phyloP scores from a whole-genome alignment of 306 rosid species.

The Rubus parviflorus region DNA sequence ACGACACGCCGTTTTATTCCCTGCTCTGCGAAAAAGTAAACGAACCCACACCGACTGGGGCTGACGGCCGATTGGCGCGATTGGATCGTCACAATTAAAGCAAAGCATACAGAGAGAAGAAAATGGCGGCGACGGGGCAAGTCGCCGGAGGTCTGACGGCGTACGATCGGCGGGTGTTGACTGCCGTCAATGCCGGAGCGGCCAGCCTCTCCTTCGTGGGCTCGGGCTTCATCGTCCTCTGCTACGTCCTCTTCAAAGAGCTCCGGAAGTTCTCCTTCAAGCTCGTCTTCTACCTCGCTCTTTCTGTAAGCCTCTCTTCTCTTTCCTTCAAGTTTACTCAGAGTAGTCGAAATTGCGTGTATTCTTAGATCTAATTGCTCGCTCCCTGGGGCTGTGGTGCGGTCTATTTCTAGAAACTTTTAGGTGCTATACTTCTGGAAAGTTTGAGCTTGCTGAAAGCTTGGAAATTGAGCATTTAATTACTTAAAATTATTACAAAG shows the following conservation, averaged over 20 bases:
- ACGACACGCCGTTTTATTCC: neutral
- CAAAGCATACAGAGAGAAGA: neutral
- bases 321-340: slow-evolving; percentile 1
- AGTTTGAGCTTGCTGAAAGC: neutral
- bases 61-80: slow-evolving; percentile 11
- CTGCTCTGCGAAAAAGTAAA: neutral
- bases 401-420: neutral
- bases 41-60: neutral
- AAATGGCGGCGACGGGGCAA: slow-evolving; percentile 51
- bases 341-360: neutral
- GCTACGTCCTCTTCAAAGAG: slow-evolving; percentile 97
- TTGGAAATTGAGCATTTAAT: neutral
- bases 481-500: neutral
- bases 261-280: slow-evolving; percentile 99
- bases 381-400: neutral
- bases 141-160: slow-evolving; percentile 52
- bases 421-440: neutral
- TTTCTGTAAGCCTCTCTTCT: slow-evolving; percentile 54
- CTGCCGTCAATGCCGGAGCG: slow-evolving; percentile 68
- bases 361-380: slow-evolving; percentile 25
- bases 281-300: slow-evolving; percentile 97
- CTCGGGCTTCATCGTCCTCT: slow-evolving; percentile 84
- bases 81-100: neutral
- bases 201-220: slow-evolving; percentile 87
- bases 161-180: slow-evolving; percentile 59